Conservation (phyloP, 2,329 filamentous ascomycete species). For the Macroventuria anomochaeta region DNA sequence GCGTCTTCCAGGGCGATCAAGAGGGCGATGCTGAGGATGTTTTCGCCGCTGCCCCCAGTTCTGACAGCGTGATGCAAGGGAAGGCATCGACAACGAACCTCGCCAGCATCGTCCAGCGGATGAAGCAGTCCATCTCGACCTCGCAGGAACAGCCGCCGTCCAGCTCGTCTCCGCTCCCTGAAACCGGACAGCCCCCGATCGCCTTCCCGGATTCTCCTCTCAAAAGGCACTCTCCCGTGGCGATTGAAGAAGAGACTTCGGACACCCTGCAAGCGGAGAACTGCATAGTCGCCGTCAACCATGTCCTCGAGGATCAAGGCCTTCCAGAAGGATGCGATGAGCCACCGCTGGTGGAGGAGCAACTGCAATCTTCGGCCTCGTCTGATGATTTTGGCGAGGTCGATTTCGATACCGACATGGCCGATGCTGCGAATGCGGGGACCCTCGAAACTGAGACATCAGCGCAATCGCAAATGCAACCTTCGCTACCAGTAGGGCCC, state of each 20-base stretch:
- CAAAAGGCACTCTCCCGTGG: conserved; percentile 28
- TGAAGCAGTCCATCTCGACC: conserved; percentile 53
- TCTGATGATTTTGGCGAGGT: conserved; percentile 47
- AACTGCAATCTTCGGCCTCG: conserved; percentile 26
- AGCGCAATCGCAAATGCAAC: conserved; percentile 10
- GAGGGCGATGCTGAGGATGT: conserved; percentile 32
- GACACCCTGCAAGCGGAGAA: conserved; percentile 17
- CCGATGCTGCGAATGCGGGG: conserved; percentile 24
- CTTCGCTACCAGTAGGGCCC: conserved; percentile 17
- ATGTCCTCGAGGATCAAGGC: conserved; percentile 1
- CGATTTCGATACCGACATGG: conserved; percentile 46
- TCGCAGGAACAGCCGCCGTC: conserved; percentile 47
- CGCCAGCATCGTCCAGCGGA: conserved; percentile 50
- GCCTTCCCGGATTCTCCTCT: conserved; percentile 39
- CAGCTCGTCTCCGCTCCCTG: conserved; percentile 57
- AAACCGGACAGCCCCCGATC: conserved; percentile 28
- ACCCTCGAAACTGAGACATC: conserved; percentile 31
- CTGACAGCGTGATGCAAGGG: conserved; percentile 37
- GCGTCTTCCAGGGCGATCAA: conserved; percentile 41
- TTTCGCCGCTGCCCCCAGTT: conserved; percentile 40
- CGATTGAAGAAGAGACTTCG: conserved; percentile 5
- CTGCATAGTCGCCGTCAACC: conserved; percentile 5
- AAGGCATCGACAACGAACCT: conserved; percentile 38
- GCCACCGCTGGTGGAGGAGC: conserved; percentile 9
- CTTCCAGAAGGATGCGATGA: conserved; percentile 5